phyloP scores from a whole-genome alignment of 805 yeast species.

The Starmerella powellii region DNA sequence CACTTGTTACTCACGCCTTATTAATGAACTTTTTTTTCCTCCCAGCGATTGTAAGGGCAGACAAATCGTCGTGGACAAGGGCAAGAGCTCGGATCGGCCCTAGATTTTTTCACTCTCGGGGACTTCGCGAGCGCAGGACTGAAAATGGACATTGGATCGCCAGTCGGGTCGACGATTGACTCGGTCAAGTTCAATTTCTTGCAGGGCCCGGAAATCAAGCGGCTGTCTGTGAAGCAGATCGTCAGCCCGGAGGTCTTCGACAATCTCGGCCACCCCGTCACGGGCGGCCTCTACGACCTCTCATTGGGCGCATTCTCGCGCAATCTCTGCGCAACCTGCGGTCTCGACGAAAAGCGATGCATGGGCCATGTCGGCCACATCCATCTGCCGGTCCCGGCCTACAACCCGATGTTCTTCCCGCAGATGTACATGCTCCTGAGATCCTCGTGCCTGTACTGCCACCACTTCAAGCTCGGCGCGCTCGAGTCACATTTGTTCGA shows the following conservation, averaged over 20 bases:
- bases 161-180: constrained; percentile 86
- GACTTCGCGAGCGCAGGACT: neutral
- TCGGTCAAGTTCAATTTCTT: constrained; percentile 88
- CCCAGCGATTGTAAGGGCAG: too few relatives aligned
- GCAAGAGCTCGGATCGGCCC: neutral
- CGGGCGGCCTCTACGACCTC: constrained; percentile 86
- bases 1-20: too few relatives aligned
- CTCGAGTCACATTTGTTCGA: constrained; percentile 62
- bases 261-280: constrained; percentile 87
- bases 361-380: constrained; percentile 99
- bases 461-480: constrained; percentile 59
- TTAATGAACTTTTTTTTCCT: too few relatives aligned
- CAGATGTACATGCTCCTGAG: constrained; percentile 79
- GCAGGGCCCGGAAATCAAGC: constrained; percentile 68
- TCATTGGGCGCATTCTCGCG: constrained; percentile 89
- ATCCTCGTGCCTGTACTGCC: constrained; percentile 81
- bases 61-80: too few relatives aligned
- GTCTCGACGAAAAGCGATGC: constrained; percentile 83
- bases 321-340: constrained; percentile 89
- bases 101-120: constrained; percentile 1
- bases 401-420: constrained; percentile 86
- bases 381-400: constrained; percentile 89
- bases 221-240: constrained; percentile 86
- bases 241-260: constrained; percentile 94
- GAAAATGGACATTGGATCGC: constrained; percentile 90